Evolutionary conservation across 306 rosid species (phyloP).

Genomic region (Castanea sativa): DNA sequence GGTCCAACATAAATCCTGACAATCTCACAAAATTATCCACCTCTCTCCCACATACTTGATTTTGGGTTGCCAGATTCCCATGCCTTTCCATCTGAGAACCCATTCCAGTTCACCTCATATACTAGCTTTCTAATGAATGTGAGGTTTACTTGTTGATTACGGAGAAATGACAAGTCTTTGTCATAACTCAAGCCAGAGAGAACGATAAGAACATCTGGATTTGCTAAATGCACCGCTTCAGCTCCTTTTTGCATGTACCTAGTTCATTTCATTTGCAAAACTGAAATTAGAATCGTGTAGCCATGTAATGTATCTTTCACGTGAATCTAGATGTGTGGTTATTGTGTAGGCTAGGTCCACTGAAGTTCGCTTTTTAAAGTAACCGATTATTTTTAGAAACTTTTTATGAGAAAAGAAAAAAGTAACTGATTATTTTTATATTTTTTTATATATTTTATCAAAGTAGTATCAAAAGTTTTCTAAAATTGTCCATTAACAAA

Average conservation of each 20-base stretch:
- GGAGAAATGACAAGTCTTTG: conserved; percentile 60
- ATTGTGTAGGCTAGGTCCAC: neutral
- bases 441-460: no score
- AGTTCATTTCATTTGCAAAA: neutral
- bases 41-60: conserved; percentile 75
- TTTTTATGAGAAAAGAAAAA: no score
- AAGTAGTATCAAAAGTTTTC: no score
- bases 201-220: conserved; percentile 68
- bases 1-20: conserved; percentile 57
- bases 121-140: conserved; percentile 59
- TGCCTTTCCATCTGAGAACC: conserved; percentile 61
- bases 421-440: no score
- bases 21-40: conserved; percentile 34
- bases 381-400: no score
- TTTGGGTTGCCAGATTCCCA: conserved; percentile 73
- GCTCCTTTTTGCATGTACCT: conserved; percentile 94
- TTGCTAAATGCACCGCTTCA: conserved; percentile 81
- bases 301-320: no score
- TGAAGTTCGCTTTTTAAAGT: no score
- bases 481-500: no score
- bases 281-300: neutral
- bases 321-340: no score
- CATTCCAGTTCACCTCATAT: conserved; percentile 76
- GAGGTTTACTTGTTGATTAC: conserved; percentile 38
- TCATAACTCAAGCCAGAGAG: conserved; percentile 70